Percentiles rank a stretch among this genome's conserved stretches.
These are phyloP conservation scores for Cryptococcus hybrid DNA, from an alignment of 1,284 basidiomycete species.

Conservation along the genomic window DNA sequence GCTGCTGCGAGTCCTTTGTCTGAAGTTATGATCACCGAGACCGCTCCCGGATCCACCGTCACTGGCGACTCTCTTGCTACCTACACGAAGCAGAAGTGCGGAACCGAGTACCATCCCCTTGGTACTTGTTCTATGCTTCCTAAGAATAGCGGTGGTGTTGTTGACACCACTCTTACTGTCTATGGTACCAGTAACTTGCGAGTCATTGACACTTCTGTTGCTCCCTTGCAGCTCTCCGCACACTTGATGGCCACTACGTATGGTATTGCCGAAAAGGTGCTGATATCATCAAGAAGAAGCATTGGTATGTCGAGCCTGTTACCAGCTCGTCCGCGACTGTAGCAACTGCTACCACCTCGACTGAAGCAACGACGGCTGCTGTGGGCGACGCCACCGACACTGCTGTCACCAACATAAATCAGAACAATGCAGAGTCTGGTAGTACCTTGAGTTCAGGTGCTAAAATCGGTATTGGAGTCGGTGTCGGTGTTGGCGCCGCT, in stretches of 20 bases:
- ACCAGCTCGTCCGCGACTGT: not conserved
- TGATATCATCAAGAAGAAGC: conserved; percentile 57
- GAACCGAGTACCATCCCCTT: conserved; percentile 58
- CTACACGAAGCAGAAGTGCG: conserved; percentile 37
- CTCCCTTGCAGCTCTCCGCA: conserved; percentile 50
- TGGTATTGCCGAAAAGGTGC: conserved; percentile 67
- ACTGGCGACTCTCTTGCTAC: conserved; percentile 35
- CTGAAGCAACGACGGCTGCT: conserved; percentile 4
- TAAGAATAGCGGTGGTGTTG: conserved; percentile 61
- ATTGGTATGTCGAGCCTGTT: conserved; percentile 13
- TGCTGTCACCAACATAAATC: not conserved
- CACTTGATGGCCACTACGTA: conserved; percentile 57
- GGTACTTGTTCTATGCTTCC: conserved; percentile 67
- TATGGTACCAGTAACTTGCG: conserved; percentile 59
- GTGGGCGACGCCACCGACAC: conserved; percentile 33
- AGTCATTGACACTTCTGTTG: conserved; percentile 52
- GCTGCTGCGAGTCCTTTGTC: conserved; percentile 35
- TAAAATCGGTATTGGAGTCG: conserved; percentile 43
- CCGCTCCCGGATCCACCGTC: conserved; percentile 17
- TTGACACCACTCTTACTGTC: conserved; percentile 61
- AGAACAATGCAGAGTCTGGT: not conserved
- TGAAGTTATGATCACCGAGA: conserved; percentile 30
- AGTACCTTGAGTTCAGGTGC: conserved; percentile 17
- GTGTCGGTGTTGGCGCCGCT: conserved; percentile 35
- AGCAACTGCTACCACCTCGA: conserved; percentile 16